These are phyloP conservation scores for Jaenimonas drosophilae DNA, from an alignment of 208 protist genomes.

Conservation along the genomic window DNA sequence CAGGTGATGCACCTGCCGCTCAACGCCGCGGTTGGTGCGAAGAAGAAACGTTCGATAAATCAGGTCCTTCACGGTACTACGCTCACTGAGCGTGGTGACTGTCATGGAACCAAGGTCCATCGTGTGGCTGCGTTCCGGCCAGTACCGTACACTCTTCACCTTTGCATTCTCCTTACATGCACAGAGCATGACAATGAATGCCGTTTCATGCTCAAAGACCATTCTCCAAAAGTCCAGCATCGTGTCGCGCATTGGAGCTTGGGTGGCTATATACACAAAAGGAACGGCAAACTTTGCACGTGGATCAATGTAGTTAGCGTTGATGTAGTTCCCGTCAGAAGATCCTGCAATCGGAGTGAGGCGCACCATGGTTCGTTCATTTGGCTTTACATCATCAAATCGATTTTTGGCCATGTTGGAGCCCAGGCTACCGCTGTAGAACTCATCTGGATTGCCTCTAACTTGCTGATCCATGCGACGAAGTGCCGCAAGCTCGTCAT, in stretches of 20 bases:
- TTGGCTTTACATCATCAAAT: slow-evolving; percentile 57
- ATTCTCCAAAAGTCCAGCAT: slow-evolving; percentile 88
- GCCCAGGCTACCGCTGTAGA: slow-evolving; percentile 45
- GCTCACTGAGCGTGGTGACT: slow-evolving; percentile 29
- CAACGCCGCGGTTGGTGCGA: slow-evolving; percentile 28
- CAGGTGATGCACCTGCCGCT: slow-evolving; percentile 62
- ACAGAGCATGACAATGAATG: slow-evolving; percentile 84
- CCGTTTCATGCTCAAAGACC: slow-evolving; percentile 69
- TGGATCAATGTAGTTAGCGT: slow-evolving; percentile 83
- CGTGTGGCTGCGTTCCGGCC: slow-evolving; percentile 30
- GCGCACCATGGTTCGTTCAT: slow-evolving; percentile 56
- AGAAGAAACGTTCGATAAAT: slow-evolving; percentile 41
- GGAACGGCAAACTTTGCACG: slow-evolving; percentile 44
- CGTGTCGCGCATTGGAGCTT: slow-evolving; percentile 77
- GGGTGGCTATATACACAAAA: slow-evolving; percentile 87
- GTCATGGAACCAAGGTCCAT: slow-evolving; percentile 42
- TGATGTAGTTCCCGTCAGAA: slow-evolving; percentile 70
- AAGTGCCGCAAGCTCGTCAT: slow-evolving; percentile 44
- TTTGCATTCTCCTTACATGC: slow-evolving; percentile 54
- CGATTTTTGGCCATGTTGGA: slow-evolving; percentile 69
- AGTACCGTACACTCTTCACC: slow-evolving; percentile 75
- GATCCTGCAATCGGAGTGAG: slow-evolving; percentile 12
- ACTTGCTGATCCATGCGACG: slow-evolving; percentile 42
- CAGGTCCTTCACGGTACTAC: slow-evolving; percentile 27
- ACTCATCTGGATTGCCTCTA: slow-evolving; percentile 60